These are phyloP conservation scores for Globisporangium solare DNA, from an alignment of 352 stramenopile species.

Conservation along the genomic window DNA sequence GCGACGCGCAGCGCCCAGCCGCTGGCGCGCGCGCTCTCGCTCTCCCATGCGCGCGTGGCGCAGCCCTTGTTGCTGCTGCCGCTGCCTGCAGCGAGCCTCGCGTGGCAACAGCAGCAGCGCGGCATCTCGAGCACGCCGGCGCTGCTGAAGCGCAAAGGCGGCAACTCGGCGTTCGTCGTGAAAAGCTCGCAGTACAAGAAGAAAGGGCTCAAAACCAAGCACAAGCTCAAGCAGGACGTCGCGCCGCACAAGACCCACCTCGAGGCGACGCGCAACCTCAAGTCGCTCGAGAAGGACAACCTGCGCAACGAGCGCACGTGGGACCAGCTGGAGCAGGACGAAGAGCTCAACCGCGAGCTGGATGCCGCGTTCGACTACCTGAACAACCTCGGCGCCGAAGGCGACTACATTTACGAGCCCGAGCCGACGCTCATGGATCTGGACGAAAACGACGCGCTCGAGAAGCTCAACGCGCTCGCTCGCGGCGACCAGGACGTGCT, in stretches of 20 bases:
- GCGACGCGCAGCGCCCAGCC: slow-evolving; percentile 13
- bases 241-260: slow-evolving; percentile 52
- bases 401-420: slow-evolving; percentile 64
- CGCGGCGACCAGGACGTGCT: slow-evolving; percentile 35
- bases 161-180: slow-evolving; percentile 56
- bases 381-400: slow-evolving; percentile 49
- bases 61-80: slow-evolving; percentile 4
- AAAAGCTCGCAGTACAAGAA: slow-evolving; percentile 54
- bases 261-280: slow-evolving; percentile 43
- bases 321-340: slow-evolving; percentile 50
- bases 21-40: slow-evolving; percentile 4
- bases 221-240: slow-evolving; percentile 65
- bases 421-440: slow-evolving; percentile 59
- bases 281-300: slow-evolving; percentile 28
- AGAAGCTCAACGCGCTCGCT: slow-evolving; percentile 67
- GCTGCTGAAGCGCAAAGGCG: slow-evolving; percentile 62
- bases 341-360: slow-evolving; percentile 55
- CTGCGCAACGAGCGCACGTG: slow-evolving; percentile 48
- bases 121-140: slow-evolving; percentile 34
- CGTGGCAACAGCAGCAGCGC: slow-evolving; percentile 9
- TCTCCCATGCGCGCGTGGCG: neutral
- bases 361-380: slow-evolving; percentile 72
- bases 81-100: too few species aligned
- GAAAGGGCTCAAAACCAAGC: slow-evolving; percentile 49
- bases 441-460: slow-evolving; percentile 55